phyloP scores from a whole-genome alignment of 2,329 filamentous ascomycete genomes.

The Boeremia exigua region DNA sequence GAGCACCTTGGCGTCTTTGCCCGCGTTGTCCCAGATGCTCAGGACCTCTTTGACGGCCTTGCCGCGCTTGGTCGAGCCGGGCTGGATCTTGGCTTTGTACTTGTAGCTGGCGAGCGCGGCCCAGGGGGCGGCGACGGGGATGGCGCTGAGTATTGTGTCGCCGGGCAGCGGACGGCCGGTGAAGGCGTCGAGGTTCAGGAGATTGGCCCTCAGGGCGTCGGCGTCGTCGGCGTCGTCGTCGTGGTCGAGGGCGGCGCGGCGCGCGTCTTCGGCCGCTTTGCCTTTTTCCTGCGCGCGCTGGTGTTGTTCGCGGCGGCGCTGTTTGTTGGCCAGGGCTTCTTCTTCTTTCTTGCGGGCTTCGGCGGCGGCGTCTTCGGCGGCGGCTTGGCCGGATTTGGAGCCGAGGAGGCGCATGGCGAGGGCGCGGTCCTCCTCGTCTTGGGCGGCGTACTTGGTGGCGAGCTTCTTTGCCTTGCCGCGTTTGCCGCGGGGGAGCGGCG shows the following conservation, averaged over 20 bases:
- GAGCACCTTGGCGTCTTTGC: constrained; percentile 54
- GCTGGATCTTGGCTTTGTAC: constrained; percentile 95
- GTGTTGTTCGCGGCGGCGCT: constrained; percentile 81
- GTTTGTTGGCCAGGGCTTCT: constrained; percentile 72
- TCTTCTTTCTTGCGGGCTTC: constrained; percentile 74
- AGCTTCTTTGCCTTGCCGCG: constrained; percentile 85
- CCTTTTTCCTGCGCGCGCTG: constrained; percentile 76
- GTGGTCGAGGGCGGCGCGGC: constrained; percentile 53
- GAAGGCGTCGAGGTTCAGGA: constrained; percentile 67
- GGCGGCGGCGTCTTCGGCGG: constrained; percentile 65
- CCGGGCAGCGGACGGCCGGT: constrained; percentile 79
- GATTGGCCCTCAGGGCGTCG: constrained; percentile 54
- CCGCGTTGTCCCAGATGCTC: constrained; percentile 76
- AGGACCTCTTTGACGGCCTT: constrained; percentile 92
- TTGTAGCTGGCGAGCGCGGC: constrained; percentile 73
- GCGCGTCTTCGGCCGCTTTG: constrained; percentile 75
- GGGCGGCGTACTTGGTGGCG: constrained; percentile 86
- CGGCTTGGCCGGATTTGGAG: constrained; percentile 70
- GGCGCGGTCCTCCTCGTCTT: constrained; percentile 91
- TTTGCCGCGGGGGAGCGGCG: constrained; percentile 68
- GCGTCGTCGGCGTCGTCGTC: constrained; percentile 64
- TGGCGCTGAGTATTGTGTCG: constrained; percentile 77
- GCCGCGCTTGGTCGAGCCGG: constrained; percentile 87
- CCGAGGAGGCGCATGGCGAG: constrained; percentile 89
- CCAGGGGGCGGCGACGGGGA: constrained; percentile 70